phyloP scores from a whole-genome alignment of 208 protist species.

The Trypanosoma congolense region DNA sequence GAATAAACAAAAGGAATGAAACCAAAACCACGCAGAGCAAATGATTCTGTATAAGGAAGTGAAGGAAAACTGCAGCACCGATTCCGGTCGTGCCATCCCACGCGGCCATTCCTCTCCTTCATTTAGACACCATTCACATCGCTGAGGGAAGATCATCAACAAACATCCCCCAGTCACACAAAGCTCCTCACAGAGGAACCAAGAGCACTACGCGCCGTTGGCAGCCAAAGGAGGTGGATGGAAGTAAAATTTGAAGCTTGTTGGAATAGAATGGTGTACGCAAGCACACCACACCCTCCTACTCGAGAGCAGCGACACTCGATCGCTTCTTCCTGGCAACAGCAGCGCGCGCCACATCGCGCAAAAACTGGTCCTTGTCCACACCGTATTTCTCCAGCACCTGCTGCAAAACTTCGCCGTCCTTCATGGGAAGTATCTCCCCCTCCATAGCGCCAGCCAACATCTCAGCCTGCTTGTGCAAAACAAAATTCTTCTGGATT shows the following conservation, averaged over 20 bases:
- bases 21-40: constrained; percentile 12
- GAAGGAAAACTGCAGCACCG: too few relatives aligned
- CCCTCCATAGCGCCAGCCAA: constrained; percentile 46
- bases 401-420: constrained; percentile 42
- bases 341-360: constrained; percentile 36
- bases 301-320: neutral
- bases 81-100: too few relatives aligned
- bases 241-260: too few relatives aligned
- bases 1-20: too few relatives aligned
- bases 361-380: constrained; percentile 54
- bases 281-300: neutral
- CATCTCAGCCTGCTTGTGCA: constrained; percentile 68
- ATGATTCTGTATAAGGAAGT: constrained; percentile 3
- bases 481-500: constrained; percentile 88
- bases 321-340: neutral
- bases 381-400: constrained; percentile 83
- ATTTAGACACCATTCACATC: too few relatives aligned
- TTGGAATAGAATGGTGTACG: constrained; percentile 2
- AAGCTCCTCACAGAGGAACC: too few relatives aligned
- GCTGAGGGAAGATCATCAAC: too few relatives aligned
- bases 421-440: constrained; percentile 39
- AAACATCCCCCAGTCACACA: too few relatives aligned
- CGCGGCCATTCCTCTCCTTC: too few relatives aligned
- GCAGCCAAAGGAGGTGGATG: too few relatives aligned
- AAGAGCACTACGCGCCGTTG: too few relatives aligned